phyloP scores from a whole-genome alignment of 768 basidiomycete genomes.

The Boletus tomentosulus region DNA sequence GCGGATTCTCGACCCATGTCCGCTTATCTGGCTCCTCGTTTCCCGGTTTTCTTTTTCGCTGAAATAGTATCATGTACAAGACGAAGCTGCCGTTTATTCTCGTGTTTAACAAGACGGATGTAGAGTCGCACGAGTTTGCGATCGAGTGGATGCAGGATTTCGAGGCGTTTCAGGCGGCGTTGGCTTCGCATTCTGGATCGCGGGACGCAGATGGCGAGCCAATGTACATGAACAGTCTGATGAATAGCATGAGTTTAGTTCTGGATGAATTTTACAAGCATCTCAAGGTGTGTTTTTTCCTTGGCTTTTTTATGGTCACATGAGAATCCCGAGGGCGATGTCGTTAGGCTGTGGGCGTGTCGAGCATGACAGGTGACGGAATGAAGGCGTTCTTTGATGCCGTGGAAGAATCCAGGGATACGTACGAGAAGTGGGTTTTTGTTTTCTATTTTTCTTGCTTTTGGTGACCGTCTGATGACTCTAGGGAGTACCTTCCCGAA shows the following conservation, averaged over 20 bases:
- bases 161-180: slow-evolving; percentile 87
- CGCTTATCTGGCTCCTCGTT: neutral
- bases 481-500: slow-evolving; percentile 90
- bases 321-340: neutral
- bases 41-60: neutral
- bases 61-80: slow-evolving; percentile 87
- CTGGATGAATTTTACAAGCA: slow-evolving; percentile 98
- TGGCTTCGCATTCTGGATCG: slow-evolving; percentile 64
- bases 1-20: neutral
- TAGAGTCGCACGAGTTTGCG: slow-evolving; percentile 84
- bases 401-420: slow-evolving; percentile 80
- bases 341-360: slow-evolving; percentile 86
- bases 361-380: slow-evolving; percentile 93
- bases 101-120: slow-evolving; percentile 99
- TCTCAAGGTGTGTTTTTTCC: slow-evolving; percentile 60
- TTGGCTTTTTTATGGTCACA: neutral
- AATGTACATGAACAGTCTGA: slow-evolving; percentile 96
- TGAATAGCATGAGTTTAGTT: slow-evolving; percentile 99
- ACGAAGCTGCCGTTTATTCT: slow-evolving; percentile 95
- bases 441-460: neutral
- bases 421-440: slow-evolving; percentile 76
- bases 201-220: slow-evolving; percentile 84
- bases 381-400: slow-evolving; percentile 89
- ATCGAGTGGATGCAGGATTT: slow-evolving; percentile 99
- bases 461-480: neutral